Base-by-base conservation (phyloP, 768 basidiomycete species). In the Mycena kentingensis region DNA sequence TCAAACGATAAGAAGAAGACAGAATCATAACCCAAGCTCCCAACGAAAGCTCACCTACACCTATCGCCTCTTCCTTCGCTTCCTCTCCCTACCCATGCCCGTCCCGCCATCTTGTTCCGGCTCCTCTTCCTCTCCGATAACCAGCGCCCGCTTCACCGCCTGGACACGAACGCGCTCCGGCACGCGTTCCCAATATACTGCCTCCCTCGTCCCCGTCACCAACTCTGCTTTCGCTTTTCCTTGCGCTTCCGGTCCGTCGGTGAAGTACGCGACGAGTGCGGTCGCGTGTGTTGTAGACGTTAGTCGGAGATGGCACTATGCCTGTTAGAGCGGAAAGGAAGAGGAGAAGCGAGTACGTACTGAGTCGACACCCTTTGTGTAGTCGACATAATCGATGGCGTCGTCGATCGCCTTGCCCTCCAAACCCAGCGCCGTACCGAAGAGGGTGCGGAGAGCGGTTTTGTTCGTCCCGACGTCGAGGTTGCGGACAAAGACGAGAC, bases 381-480 rank as follows among this genome's bases (percentile, higher is more conserved):
- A 92, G 67, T 93, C 90, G 16, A 92, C 78, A 49, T 93, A 93
- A 62, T 92, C 87, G 25, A 93, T 66, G 2, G 74, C 80, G 6
- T 70, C 68, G 24, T 53, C 28, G 36, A 28, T 41, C 7, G 55
- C 34, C 5, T 16, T 39, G n/a, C 22, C 4, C 18, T 31, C 24
- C 11, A 18, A 11, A 19, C 61, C 54, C 37, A 83, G 76, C 2
- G 80, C 75, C 6, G 63, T 64, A 0, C 73, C 61, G 54, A 91
- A 84, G 5, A 90, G 65, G 2, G 72, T 65, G 36, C 82, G 85
- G 15, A 93, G 73, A 0, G 87, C 85, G 0, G 91, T 92, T 67
- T 91, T 92, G 65, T 91, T 93, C 24, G 90, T 89, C 51, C 83
- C 82, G 3, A 80, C 72, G 53, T 91, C 86, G 7, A 93, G 62